Evolutionary conservation across 2,329 filamentous ascomycete genomes (phyloP).

Genomic region (Sporothrix variecibatus): DNA sequence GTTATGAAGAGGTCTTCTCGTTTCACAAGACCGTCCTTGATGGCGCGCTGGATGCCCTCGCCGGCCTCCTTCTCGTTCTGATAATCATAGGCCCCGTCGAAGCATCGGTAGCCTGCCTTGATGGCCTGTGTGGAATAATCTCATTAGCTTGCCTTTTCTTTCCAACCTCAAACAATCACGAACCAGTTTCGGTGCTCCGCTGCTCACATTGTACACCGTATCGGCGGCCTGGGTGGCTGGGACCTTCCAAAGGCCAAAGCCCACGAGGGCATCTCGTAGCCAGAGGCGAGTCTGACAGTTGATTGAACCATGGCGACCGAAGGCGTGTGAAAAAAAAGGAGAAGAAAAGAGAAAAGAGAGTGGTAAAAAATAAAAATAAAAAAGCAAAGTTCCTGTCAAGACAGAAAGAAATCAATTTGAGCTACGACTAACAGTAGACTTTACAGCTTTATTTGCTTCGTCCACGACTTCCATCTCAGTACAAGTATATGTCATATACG

Average conservation of each 20-base stretch:
- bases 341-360: too few species aligned
- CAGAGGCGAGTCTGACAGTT: constrained; percentile 29
- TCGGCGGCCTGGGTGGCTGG: constrained; percentile 40
- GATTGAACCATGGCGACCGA: neutral
- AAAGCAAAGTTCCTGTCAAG: too few species aligned
- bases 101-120: constrained; percentile 55
- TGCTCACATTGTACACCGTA: constrained; percentile 58
- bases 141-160: neutral
- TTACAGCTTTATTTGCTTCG: too few species aligned
- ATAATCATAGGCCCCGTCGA: constrained; percentile 60
- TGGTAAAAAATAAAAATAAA: too few species aligned
- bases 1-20: constrained; percentile 64
- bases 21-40: constrained; percentile 61
- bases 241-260: constrained; percentile 47
- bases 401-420: too few species aligned
- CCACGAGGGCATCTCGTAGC: constrained; percentile 43
- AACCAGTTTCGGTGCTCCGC: neutral
- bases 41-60: constrained; percentile 60
- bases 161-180: too few species aligned
- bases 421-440: too few species aligned
- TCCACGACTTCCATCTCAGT: too few species aligned
- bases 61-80: constrained; percentile 68
- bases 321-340: too few species aligned
- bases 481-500: too few species aligned
- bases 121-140: constrained; percentile 40